Conservation (phyloP, 1,139 yeast species). For the Debaryomycetaceae sp. region DNA sequence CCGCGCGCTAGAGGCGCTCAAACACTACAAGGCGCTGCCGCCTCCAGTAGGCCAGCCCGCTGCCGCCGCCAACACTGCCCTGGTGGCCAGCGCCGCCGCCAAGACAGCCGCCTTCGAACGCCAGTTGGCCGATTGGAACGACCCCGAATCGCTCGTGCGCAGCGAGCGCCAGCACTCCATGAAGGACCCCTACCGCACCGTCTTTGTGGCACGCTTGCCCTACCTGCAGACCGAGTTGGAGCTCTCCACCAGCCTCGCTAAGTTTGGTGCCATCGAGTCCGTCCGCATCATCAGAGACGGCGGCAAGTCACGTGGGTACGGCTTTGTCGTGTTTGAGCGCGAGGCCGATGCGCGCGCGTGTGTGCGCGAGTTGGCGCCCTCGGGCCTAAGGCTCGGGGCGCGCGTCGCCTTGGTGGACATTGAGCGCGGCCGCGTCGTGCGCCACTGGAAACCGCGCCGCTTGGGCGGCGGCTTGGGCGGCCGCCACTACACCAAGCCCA, state of each 20-base stretch:
- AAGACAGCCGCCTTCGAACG: conserved; percentile 27
- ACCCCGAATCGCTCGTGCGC: conserved; percentile 46
- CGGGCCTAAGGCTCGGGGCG: conserved; percentile 33
- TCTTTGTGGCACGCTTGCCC: conserved; percentile 71
- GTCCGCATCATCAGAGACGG: conserved; percentile 63
- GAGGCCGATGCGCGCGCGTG: conserved; percentile 58
- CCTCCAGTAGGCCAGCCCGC: too few relatives aligned
- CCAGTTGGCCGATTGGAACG: conserved; percentile 40
- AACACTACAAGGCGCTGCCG: conserved; percentile 11
- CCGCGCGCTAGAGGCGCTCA: too few relatives aligned
- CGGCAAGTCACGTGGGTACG: conserved; percentile 74
- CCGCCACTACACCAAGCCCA: conserved; percentile 45
- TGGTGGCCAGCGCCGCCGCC: too few relatives aligned
- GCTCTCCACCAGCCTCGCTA: conserved; percentile 55
- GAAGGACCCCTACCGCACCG: conserved; percentile 70
- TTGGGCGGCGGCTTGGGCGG: conserved; percentile 69
- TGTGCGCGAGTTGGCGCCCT: conserved; percentile 53
- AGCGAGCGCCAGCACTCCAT: conserved; percentile 60
- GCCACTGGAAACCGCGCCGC: conserved; percentile 77
- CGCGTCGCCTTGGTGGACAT: conserved; percentile 69
- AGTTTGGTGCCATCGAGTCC: conserved; percentile 68
- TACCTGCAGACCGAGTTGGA: conserved; percentile 69
- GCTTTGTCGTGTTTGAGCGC: conserved; percentile 68
- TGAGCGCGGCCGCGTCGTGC: conserved; percentile 74
- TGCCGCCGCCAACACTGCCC: too few relatives aligned